A percentile compares a stretch with the other conserved stretches of the same genome.
These are phyloP conservation scores for Ceratorhiza oryzae-sativae DNA, from an alignment of 1,284 basidiomycete genomes.

Conservation along the genomic window DNA sequence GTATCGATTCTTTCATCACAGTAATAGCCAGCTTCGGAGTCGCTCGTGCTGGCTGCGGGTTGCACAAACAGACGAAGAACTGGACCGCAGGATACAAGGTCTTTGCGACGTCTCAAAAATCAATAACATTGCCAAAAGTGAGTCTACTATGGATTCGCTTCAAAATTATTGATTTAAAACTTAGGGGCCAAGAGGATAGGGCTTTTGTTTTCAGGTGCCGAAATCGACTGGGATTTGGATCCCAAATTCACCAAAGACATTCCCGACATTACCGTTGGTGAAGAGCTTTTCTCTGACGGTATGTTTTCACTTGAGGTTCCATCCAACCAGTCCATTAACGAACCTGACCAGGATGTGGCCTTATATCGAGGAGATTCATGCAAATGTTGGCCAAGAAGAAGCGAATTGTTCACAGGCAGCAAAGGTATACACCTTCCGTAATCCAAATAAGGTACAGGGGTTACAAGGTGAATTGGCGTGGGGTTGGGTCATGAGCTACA, in stretches of 20 bases:
- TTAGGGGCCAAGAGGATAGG: constrained; percentile 71
- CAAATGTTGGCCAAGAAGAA: constrained; percentile 61
- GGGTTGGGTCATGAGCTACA: too few relatives aligned
- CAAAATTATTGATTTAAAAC: neutral
- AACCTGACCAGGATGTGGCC: constrained; percentile 55
- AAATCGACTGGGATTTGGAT: constrained; percentile 63
- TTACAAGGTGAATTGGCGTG: constrained; percentile 58
- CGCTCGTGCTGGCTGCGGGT: constrained; percentile 67
- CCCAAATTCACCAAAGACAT: constrained; percentile 62
- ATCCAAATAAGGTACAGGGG: constrained; percentile 70
- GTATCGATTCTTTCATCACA: constrained; percentile 72
- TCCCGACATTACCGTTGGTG: constrained; percentile 60
- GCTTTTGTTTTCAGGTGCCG: constrained; percentile 67
- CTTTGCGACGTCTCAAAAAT: constrained; percentile 66
- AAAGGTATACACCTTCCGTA: constrained; percentile 64
- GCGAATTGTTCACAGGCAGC: constrained; percentile 60
- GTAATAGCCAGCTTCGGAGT: constrained; percentile 68
- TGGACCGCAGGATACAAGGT: constrained; percentile 62
- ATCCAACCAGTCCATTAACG: neutral
- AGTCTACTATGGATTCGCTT: constrained; percentile 41
- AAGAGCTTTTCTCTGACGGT: constrained; percentile 69
- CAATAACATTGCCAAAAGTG: constrained; percentile 69
- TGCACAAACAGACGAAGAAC: constrained; percentile 61
- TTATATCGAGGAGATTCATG: constrained; percentile 62
- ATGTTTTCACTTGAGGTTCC: neutral